These are phyloP conservation scores for Leishmania martiniquensis DNA, from an alignment of 208 protist genomes.

Conservation along the genomic window DNA sequence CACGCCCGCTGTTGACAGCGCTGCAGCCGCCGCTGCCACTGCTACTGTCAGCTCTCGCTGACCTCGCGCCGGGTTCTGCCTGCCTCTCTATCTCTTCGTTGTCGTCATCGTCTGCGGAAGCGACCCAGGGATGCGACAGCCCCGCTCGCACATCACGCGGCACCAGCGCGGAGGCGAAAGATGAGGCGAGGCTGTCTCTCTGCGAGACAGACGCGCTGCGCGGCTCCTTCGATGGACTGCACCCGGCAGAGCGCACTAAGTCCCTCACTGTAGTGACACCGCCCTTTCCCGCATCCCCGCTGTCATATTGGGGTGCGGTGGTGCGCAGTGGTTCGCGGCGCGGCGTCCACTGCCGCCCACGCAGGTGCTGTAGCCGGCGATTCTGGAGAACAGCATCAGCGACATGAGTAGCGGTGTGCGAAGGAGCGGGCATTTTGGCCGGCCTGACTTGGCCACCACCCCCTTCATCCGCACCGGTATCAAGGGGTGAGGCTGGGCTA, in stretches of 20 bases:
- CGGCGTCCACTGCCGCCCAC: conserved; percentile 27
- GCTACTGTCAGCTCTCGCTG: not conserved
- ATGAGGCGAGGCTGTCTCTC: conserved; percentile 39
- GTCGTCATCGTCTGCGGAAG: not conserved
- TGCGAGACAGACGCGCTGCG: conserved; percentile 46
- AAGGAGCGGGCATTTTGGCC: not conserved
- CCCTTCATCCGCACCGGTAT: not conserved
- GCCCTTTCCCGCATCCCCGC: not conserved
- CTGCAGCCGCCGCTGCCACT: not conserved
- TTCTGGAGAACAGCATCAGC: not conserved
- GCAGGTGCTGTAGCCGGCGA: conserved; percentile 10
- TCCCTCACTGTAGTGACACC: conserved; percentile 34
- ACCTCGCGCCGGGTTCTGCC: not conserved
- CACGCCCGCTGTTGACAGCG: conserved; percentile 1
- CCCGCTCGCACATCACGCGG: conserved; percentile 9
- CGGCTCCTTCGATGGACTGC: conserved; percentile 39
- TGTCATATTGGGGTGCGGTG: not conserved
- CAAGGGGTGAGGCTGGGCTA: not conserved
- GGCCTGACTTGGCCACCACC: not conserved
- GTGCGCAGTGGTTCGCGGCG: conserved; percentile 1
- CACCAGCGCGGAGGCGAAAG: conserved; percentile 28
- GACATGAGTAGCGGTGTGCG: not conserved
- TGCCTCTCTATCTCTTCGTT: conserved; percentile 2
- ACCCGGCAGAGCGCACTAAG: conserved; percentile 27
- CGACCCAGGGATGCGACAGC: not conserved